Base-by-base conservation (phyloP, 2,329 filamentous ascomycete species). In the Dothidotthia symphoricarpi region DNA sequence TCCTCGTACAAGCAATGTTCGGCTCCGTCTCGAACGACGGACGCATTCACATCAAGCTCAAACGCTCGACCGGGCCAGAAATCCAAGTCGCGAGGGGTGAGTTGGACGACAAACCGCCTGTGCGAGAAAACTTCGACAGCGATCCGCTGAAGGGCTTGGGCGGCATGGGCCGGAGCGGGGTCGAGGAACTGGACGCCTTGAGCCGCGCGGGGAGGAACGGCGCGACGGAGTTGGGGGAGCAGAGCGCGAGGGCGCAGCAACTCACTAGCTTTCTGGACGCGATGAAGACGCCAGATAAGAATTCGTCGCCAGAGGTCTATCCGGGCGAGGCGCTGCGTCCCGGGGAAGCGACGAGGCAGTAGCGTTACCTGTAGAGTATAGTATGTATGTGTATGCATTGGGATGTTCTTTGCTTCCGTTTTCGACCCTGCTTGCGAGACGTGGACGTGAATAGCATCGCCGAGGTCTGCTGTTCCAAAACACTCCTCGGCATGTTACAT, bases 1-100 rank as follows among this genome's bases (percentile, higher is more conserved):
- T 78, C 38, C 73, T 69, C 66, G 73, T 77, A 16, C 67, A 70
- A 13, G 72, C 76, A 2, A 59, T 65, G 28, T 69, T 67, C 27
- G 76, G 41, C 6, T 47, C 49, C 40, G 60, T 67, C 19, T 48
- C 39, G 2, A 57, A 56, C 29, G 50, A 63, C 22, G 63, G 61
- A 6, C 47, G 57, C 16, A 53, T 67, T 3, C 52, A 59, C 15
- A 41, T 66, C 34, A 55, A 59, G 30, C 14, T 63, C 8, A 16
- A 19, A n/a, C 47, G 58, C 13, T 37, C 51, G 0, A 28, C 28
- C 2, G 60, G 59, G 2, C 34, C 49, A 2, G 60, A 60, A 17
- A 35, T 61, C 3, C 27, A 35, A 7, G 58, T 66, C 3, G 47
- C 50, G 7, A 16, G 42, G 1, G 62, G 63, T 17, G 41, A 49